Base-by-base conservation (phyloP, 805 yeast genomes). In the Tetrapisispora fleetii region DNA sequence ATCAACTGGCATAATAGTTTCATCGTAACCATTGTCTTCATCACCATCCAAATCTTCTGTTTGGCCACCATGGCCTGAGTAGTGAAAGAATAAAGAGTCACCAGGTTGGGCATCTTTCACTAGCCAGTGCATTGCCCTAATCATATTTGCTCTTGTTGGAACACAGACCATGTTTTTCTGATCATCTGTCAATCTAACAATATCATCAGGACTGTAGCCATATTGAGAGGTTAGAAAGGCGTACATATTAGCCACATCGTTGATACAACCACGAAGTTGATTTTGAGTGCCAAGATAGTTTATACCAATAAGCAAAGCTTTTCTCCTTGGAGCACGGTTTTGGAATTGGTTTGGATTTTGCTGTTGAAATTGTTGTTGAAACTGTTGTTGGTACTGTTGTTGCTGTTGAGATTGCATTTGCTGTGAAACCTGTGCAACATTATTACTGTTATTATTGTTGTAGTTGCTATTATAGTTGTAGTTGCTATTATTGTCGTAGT, bases 21-120 rank as follows among this genome's bases (percentile, higher is more conserved):
- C 86, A 63, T 83, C 90, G 58, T 69, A 74, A 0, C 88, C 88
- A 56, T 80, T 85, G 18, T 75, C 85, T 58, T 84, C 91, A 58
- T 84, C 93, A 22, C 88, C 88, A 57, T 80, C 78, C 33, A 68
- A 59, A 62, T 86, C 95, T 43, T 70, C 66, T 4, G 80, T 77
- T 58, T 80, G 84, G 2, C 93, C 88, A 30, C 95, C 95, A 60
- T 87, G 95, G 8, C 95, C 93, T 0, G 93, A 83, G 61, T 82
- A 86, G 63, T 87, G 95, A 73, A 87, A 79, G 56, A 87, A 81
- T 45, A 86, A 65, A 9, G 88, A 77, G 66, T 86, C 95, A 56
- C 86, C 85, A 16, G 93, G 82, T 54, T 68, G 71, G 0, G 95
- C 93, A 52, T 73, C 83, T 19, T 69, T 70, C 19, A 83, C 90